These are phyloP conservation scores for Lithospermum erythrorhizon DNA, from an alignment of 257 asterid species.

Conservation along the genomic window DNA sequence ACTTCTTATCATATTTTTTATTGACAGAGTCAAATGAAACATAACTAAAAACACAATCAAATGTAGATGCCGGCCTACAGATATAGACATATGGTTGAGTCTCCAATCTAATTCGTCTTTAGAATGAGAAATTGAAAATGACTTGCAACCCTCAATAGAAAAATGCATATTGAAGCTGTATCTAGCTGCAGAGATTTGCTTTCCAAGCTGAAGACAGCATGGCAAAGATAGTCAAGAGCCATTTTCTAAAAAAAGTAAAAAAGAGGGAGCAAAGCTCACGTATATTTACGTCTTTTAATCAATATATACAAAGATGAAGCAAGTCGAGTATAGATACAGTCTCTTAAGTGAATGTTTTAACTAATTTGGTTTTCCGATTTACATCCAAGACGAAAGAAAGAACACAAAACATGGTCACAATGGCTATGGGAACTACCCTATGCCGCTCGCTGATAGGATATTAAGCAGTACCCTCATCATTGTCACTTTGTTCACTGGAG, in stretches of 20 bases:
- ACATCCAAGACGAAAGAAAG: background rate
- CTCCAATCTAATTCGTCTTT: background rate
- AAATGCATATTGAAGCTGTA: background rate
- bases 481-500: slow-evolving; percentile 25
- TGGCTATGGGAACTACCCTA: background rate
- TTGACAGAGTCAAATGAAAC: slow-evolving; percentile 12
- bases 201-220: background rate
- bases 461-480: slow-evolving; percentile 57
- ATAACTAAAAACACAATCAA: background rate
- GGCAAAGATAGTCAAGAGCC: background rate
- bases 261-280: too few relatives aligned
- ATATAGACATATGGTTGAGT: background rate
- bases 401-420: background rate
- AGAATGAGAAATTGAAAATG: background rate
- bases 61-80: background rate
- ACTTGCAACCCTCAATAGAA: background rate
- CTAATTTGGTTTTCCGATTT: background rate
- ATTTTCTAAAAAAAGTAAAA: too few relatives aligned
- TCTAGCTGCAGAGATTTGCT: background rate
- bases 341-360: background rate
- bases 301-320: background rate
- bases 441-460: slow-evolving; percentile 30
- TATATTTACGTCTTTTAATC: background rate
- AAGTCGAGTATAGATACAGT: background rate
- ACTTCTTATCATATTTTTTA: slow-evolving; percentile 2